These are phyloP conservation scores for Helotiales sp. DNA, from an alignment of 2,329 filamentous ascomycete genomes.

Conservation along the genomic window DNA sequence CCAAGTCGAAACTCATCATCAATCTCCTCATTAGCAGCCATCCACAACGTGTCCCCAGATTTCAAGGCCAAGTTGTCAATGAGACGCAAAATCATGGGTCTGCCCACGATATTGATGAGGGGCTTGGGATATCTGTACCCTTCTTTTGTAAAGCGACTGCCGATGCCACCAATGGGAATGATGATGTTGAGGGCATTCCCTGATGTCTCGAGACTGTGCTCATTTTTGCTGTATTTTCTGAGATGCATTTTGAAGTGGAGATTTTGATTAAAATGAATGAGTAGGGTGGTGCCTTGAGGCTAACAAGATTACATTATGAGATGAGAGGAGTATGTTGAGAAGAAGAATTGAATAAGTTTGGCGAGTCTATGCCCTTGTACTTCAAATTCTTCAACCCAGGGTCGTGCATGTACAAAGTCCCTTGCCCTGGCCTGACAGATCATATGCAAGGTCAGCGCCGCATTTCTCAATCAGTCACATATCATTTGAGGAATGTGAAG, in stretches of 20 bases:
- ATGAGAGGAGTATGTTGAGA: no score
- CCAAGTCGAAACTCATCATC: conserved; percentile 10
- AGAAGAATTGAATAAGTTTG: no score
- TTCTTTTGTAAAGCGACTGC: conserved; percentile 29
- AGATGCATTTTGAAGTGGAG: background rate
- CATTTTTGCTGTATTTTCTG: background rate
- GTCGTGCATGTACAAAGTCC: no score
- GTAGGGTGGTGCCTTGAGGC: no score
- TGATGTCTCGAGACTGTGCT: background rate
- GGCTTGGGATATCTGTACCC: conserved; percentile 11
- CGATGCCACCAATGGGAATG: conserved; percentile 36
- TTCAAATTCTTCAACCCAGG: no score
- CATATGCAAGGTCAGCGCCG: no score
- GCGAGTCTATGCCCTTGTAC: no score
- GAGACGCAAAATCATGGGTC: conserved; percentile 8
- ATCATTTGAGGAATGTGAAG: background rate
- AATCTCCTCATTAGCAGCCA: conserved; percentile 8
- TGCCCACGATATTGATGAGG: conserved; percentile 10
- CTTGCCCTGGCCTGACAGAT: no score
- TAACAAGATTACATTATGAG: no score
- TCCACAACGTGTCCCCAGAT: conserved; percentile 9
- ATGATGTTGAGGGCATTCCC: conserved; percentile 33
- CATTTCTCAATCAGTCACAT: background rate
- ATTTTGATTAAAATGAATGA: background rate
- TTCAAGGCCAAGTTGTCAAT: conserved; percentile 9